These are phyloP conservation scores for Cairneyella variabilis DNA, from an alignment of 495 filamentous ascomycete genomes.

Conservation along the genomic window DNA sequence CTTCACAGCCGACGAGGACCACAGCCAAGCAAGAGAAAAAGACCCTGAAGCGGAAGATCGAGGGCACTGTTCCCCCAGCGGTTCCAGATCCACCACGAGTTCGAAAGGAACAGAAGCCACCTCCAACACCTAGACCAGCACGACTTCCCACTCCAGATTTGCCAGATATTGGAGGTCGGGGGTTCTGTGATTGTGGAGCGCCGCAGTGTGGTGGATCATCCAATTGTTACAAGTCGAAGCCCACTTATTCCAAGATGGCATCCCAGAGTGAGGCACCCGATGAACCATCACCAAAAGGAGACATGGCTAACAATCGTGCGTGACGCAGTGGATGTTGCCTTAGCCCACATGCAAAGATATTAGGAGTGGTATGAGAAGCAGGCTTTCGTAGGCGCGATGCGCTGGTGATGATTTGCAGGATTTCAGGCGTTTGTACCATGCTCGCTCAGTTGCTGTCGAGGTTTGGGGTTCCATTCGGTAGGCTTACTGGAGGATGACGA, in stretches of 20 bases:
- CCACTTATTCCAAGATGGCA: constrained; percentile 1
- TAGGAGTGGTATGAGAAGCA: too few species aligned
- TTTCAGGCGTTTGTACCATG: too few species aligned
- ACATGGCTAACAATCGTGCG: constrained; percentile 5
- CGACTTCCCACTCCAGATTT: constrained; percentile 24
- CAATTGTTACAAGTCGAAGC: neutral
- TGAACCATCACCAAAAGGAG: neutral
- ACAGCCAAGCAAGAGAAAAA: neutral
- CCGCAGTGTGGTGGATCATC: neutral
- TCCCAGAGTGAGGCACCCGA: constrained; percentile 3
- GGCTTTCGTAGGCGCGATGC: too few species aligned
- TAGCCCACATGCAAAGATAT: constrained; percentile 7
- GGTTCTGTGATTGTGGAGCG: constrained; percentile 5
- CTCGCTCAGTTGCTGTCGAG: too few species aligned
- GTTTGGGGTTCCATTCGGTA: too few species aligned
- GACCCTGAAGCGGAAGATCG: neutral
- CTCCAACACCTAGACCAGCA: constrained; percentile 19
- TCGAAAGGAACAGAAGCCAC: constrained; percentile 5
- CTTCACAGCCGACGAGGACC: neutral
- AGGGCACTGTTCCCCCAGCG: constrained; percentile 10
- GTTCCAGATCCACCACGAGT: constrained; percentile 18
- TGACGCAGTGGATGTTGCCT: constrained; percentile 4
- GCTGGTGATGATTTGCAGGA: too few species aligned
- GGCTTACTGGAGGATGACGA: too few species aligned
- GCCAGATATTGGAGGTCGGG: constrained; percentile 7